Percentiles rank a stretch among this genome's conserved stretches.
phyloP scores from a whole-genome alignment of 2,329 filamentous ascomycete species.

The Sordariomycetes sp. region DNA sequence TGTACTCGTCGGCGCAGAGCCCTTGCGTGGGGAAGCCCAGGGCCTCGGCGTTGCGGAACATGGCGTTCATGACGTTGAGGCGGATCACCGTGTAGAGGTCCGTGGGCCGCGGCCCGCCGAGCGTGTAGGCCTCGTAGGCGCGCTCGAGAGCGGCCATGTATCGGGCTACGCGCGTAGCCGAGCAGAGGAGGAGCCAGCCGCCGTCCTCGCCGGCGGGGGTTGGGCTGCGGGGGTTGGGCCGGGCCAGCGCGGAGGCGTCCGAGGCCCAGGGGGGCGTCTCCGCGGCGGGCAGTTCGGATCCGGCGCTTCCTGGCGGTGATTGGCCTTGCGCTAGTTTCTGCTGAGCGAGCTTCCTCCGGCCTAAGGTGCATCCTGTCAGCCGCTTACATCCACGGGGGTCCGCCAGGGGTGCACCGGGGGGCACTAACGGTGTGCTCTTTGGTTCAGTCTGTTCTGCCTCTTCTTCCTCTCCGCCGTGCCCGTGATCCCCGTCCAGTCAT shows the following conservation, averaged over 20 bases:
- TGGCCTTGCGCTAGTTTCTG: neutral
- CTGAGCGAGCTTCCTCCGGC: neutral
- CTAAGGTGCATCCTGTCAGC: neutral
- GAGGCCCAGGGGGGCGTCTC: neutral
- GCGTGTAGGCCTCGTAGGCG: conserved; percentile 1
- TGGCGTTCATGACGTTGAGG: conserved; percentile 9
- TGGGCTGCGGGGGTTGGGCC: neutral
- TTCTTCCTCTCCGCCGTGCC: conserved; percentile 14
- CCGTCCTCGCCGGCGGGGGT: neutral
- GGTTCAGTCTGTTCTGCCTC: conserved; percentile 15
- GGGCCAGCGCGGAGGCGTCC: neutral
- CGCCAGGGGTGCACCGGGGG: neutral
- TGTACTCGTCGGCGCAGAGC: conserved; percentile 8
- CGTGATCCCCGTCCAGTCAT: conserved; percentile 22
- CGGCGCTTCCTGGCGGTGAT: neutral
- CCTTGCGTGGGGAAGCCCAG: conserved; percentile 6
- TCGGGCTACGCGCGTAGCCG: neutral
- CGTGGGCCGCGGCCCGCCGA: conserved; percentile 5
- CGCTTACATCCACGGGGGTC: neutral
- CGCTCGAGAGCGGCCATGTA: neutral
- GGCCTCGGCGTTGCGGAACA: conserved; percentile 6
- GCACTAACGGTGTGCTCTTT: conserved; percentile 16
- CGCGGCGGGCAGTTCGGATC: neutral
- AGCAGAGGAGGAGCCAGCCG: neutral
- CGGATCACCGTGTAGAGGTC: conserved; percentile 6